Percentiles rank a stretch among this genome's conserved stretches.
Evolutionary conservation across 257 asterid genomes (phyloP).

Genomic region (Catharanthus roseus): DNA sequence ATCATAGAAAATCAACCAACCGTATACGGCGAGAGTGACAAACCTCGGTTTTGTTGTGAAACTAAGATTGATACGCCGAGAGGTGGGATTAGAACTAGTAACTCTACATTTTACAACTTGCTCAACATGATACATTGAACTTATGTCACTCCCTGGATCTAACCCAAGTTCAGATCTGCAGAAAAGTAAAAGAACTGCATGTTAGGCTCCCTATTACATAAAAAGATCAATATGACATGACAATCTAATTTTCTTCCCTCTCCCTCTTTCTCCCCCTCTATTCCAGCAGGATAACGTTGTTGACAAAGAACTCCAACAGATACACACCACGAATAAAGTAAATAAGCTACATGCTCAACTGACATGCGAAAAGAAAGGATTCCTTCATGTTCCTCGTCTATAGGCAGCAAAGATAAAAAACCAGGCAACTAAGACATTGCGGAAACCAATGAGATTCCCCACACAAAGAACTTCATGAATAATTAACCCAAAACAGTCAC

Average conservation of each 20-base stretch:
- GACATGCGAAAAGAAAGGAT: not conserved
- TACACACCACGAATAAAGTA: not conserved
- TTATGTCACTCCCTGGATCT: conserved; percentile 67
- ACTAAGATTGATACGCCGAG: conserved; percentile 73
- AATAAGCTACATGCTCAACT: not conserved
- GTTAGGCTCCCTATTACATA: conserved; percentile 1
- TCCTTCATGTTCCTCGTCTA: not conserved
- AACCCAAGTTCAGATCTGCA: conserved; percentile 93
- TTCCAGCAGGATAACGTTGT: not conserved
- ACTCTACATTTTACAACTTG: conserved; percentile 98
- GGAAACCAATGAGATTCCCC: not conserved
- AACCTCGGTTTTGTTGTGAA: conserved; percentile 78
- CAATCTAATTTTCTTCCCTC: not conserved
- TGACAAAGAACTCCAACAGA: not conserved
- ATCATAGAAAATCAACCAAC: conserved; percentile 7
- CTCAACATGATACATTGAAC: conserved; percentile 81
- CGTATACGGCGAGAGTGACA: conserved; percentile 19
- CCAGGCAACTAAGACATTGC: not conserved
- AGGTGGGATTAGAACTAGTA: conserved; percentile 54
- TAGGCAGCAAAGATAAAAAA: not conserved
- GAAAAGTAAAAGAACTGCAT: conserved; percentile 18
- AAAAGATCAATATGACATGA: not conserved
- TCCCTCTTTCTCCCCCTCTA: not conserved
- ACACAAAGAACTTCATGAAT: not conserved
- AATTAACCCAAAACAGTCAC: not conserved